Conservation (phyloP, 805 yeast species). For the Metschnikowia dekortorum region DNA sequence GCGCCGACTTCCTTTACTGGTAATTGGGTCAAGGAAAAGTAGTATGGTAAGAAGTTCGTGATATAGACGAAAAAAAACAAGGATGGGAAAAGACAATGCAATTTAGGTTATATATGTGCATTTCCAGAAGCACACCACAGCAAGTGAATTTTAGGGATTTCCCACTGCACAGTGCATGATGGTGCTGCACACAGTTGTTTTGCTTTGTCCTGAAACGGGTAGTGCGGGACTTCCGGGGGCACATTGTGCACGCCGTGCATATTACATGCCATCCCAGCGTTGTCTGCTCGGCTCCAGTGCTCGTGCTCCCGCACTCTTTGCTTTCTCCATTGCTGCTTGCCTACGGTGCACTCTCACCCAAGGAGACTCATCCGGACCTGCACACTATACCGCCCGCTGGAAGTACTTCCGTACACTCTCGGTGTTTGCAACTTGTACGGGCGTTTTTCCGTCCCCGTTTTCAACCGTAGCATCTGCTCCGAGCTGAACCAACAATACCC, state of each 20-base stretch:
- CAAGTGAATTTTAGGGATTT: constrained; percentile 8
- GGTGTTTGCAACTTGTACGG: constrained; percentile 34
- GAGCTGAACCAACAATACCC: constrained; percentile 50
- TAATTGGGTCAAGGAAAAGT: background rate
- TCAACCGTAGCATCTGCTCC: constrained; percentile 61
- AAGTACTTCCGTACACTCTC: constrained; percentile 24
- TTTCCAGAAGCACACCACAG: constrained; percentile 11
- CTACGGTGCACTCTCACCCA: background rate
- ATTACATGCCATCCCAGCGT: background rate
- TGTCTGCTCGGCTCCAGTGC: constrained; percentile 1
- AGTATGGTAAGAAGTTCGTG: background rate
- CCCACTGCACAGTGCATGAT: constrained; percentile 7
- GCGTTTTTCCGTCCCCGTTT: constrained; percentile 48
- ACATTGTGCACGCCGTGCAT: constrained; percentile 8
- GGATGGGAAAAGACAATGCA: background rate
- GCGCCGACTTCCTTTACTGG: background rate
- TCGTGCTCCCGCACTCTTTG: background rate
- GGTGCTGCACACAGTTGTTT: constrained; percentile 15
- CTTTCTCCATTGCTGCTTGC: background rate
- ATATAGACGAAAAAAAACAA: constrained; percentile 3
- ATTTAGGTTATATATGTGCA: constrained; percentile 4
- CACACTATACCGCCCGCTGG: background rate
- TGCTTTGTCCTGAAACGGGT: constrained; percentile 17
- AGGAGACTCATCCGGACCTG: background rate
- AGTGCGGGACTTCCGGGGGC: constrained; percentile 12